Percentiles rank a stretch among this genome's conserved stretches.
Evolutionary conservation across 2,329 filamentous ascomycete genomes (phyloP).

Genomic region (Rutstroemia sp.): DNA sequence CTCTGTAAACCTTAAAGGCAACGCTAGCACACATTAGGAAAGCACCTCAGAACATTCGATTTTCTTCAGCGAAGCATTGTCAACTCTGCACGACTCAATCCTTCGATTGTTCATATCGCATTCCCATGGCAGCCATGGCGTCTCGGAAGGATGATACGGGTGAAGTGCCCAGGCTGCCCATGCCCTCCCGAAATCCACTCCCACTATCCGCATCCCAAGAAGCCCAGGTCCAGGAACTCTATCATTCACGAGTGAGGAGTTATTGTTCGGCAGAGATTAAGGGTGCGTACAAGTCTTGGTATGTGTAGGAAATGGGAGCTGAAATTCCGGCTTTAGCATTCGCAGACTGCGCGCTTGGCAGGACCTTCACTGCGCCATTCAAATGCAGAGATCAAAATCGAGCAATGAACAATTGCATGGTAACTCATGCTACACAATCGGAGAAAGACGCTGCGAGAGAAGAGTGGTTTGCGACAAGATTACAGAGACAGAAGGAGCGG

Average conservation of each 20-base stretch:
- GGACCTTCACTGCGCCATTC: conserved; percentile 83
- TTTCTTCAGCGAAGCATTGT: not conserved
- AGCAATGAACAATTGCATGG: conserved; percentile 92
- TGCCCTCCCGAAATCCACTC: conserved; percentile 66
- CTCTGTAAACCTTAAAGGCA: not conserved
- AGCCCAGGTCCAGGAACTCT: conserved; percentile 72
- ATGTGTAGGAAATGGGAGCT: not conserved
- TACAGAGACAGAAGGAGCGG: conserved; percentile 61
- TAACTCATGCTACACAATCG: conserved; percentile 71
- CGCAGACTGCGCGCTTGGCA: conserved; percentile 78
- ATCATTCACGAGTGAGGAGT: conserved; percentile 69
- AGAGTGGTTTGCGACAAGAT: conserved; percentile 81
- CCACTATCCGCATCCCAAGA: conserved; percentile 79
- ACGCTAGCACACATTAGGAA: conserved; percentile 2
- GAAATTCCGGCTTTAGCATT: conserved; percentile 57
- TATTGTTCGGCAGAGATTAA: conserved; percentile 74
- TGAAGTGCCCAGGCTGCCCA: conserved; percentile 26
- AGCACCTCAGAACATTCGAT: conserved; percentile 9
- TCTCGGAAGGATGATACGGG: conserved; percentile 19
- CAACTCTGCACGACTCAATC: not conserved
- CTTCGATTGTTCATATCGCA: not conserved
- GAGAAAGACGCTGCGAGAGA: conserved; percentile 84
- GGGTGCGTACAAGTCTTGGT: conserved; percentile 40
- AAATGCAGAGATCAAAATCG: conserved; percentile 72
- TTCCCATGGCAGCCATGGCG: conserved; percentile 26